Evolutionary conservation across 768 basidiomycete species (phyloP), one percentile per base, ranked within the genome.

Genomic region (Lentinula lateritia): DNA sequence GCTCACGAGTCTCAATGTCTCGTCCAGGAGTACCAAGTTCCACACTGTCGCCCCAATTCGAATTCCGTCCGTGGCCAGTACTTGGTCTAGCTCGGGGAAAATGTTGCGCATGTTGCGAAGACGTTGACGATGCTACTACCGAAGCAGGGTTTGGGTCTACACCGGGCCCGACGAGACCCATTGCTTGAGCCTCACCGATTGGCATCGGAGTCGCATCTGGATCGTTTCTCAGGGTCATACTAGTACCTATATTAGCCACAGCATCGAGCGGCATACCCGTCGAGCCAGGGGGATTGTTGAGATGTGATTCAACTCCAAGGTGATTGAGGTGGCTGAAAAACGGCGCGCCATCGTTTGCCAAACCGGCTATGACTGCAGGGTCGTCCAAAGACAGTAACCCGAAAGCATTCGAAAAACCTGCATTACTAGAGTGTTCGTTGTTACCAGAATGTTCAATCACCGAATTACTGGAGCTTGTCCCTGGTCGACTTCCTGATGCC

Each of bases 301-400:
- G 28, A n/a, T 52, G 32, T 7, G 50, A 18, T 5, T 69, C 71
- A 36, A 68, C 64, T 39, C 69, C 60, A 12, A 61, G 20, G 67
- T 69, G 7, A 75, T 70, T 53, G 5, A 63, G 39, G 5, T 46
- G 46, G 43, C 75, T 75, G 70, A 90, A 91, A 77, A 90, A 90
- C 0, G 88, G 85, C 13, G 81, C 77, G 6, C 79, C 82, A 61
- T 87, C 86, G 3, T 70, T 71, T 1, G 84, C 71, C 52, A 90
- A 75, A 2, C 86, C 82, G 0, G 88, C 85, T 41, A 91, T 76
- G 7, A 87, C 85, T 58, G 81, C 81, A 1, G 85, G 83, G 67
- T 92, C 90, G 61, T 91, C 90, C 55, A 93, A 78, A 18, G 84
- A 85, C 85, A 93, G 83, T 56, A 88, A 78, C 7, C 88, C 90